These are phyloP conservation scores for Diaporthe vexans DNA, from an alignment of 2,329 filamentous ascomycete genomes.

Conservation along the genomic window DNA sequence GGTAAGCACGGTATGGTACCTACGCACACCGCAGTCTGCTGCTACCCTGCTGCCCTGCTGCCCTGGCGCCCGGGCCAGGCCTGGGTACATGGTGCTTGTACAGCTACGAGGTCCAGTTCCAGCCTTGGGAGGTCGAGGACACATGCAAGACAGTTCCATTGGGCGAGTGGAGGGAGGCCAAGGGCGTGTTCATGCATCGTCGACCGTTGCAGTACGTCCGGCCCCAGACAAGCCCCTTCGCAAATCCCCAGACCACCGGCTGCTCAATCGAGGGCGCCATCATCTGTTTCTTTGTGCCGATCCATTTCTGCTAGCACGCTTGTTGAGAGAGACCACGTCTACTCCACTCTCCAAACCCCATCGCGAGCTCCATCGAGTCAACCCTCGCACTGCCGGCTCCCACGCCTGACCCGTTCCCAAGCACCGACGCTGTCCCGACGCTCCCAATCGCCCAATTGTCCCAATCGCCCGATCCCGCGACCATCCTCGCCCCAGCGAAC, in stretches of 20 bases:
- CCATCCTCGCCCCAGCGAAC: slow-evolving; percentile 6
- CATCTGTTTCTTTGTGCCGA: slow-evolving; percentile 32
- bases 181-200: slow-evolving; percentile 36
- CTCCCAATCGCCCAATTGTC: not conserved
- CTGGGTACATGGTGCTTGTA: slow-evolving; percentile 20
- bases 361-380: slow-evolving; percentile 37
- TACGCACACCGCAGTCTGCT: slow-evolving; percentile 31
- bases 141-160: slow-evolving; percentile 32
- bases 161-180: slow-evolving; percentile 23
- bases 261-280: slow-evolving; percentile 30
- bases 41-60: slow-evolving; percentile 20
- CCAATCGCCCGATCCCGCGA: slow-evolving; percentile 18
- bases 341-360: slow-evolving; percentile 36
- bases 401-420: slow-evolving; percentile 29
- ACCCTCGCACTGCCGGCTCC: slow-evolving; percentile 26
- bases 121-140: slow-evolving; percentile 24
- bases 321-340: slow-evolving; percentile 31
- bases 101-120: not conserved
- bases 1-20: slow-evolving; percentile 28
- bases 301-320: slow-evolving; percentile 30
- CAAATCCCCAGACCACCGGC: slow-evolving; percentile 23
- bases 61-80: slow-evolving; percentile 17
- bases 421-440: slow-evolving; percentile 33
- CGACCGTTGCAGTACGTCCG: slow-evolving; percentile 26
- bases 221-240: slow-evolving; percentile 11